These are phyloP conservation scores for Telfairia occidentalis DNA, from an alignment of 331 rosid genomes.

Conservation along the genomic window DNA sequence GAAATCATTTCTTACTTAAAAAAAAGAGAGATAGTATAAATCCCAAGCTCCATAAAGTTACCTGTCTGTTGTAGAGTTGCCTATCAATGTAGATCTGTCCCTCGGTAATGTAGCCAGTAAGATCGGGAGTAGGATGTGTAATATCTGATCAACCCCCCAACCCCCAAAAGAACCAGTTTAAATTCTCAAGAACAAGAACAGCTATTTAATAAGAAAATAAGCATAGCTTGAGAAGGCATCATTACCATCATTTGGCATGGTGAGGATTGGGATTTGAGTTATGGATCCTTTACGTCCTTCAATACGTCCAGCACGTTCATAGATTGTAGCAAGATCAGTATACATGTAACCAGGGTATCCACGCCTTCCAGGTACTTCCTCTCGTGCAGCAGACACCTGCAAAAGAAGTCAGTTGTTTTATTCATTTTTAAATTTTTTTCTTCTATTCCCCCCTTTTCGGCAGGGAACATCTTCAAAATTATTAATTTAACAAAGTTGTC, in stretches of 20 bases:
- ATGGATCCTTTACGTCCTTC: conserved; percentile 99
- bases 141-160: conserved; percentile 47
- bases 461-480: neutral
- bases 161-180: conserved; percentile 11
- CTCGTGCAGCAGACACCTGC: conserved; percentile 99
- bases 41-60: conserved; percentile 8
- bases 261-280: conserved; percentile 92
- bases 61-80: conserved; percentile 97
- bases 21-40: too few species aligned
- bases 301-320: conserved; percentile 98
- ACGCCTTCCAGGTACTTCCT: conserved; percentile 99
- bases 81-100: conserved; percentile 97
- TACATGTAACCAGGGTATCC: conserved; percentile 99
- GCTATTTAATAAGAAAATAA: neutral
- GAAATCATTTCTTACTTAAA: too few species aligned
- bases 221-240: conserved; percentile 7
- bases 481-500: neutral
- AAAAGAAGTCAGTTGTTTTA: conserved; percentile 10
- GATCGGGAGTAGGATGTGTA: conserved; percentile 98
- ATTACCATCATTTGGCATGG: conserved; percentile 98
- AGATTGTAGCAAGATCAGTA: conserved; percentile 96
- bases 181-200: neutral
- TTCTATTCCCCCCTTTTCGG: neutral
- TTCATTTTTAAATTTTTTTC: neutral
- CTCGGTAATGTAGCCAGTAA: conserved; percentile 97